Percentiles rank a stretch among this genome's conserved stretches.
Conservation (phyloP, 2,329 filamentous ascomycete species). For the Talaromyces albobiverticillius region DNA sequence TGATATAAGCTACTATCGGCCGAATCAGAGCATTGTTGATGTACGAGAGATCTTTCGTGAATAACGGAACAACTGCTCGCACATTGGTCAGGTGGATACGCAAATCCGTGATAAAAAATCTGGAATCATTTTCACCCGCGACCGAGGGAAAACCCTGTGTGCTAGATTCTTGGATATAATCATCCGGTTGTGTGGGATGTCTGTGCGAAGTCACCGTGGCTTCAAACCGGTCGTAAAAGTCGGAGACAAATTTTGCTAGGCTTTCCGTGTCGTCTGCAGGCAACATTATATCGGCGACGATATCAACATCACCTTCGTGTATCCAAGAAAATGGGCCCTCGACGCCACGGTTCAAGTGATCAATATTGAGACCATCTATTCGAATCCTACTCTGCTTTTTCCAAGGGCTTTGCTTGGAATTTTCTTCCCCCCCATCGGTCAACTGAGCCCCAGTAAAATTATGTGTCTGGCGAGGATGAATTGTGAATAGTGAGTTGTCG, state of each 20-base stretch:
- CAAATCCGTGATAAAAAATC: constrained; percentile 89
- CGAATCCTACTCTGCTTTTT: constrained; percentile 93
- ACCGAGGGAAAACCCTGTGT: constrained; percentile 22
- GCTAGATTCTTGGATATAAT: constrained; percentile 14
- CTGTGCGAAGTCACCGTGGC: constrained; percentile 81
- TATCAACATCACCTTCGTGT: constrained; percentile 93
- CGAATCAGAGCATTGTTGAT: constrained; percentile 93
- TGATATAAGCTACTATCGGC: constrained; percentile 97
- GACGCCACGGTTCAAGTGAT: constrained; percentile 90
- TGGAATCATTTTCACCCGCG: constrained; percentile 56
- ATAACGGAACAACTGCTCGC: constrained; percentile 86
- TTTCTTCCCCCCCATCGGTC: constrained; percentile 54
- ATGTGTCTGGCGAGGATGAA: constrained; percentile 89
- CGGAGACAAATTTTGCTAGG: constrained; percentile 90
- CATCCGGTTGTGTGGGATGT: constrained; percentile 40
- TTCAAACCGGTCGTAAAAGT: constrained; percentile 94
- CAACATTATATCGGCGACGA: constrained; percentile 93
- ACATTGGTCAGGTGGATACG: constrained; percentile 95
- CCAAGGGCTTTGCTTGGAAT: constrained; percentile 71
- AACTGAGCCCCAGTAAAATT: constrained; percentile 67
- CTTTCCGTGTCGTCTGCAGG: constrained; percentile 84
- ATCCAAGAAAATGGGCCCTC: constrained; percentile 98
- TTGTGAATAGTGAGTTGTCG: constrained; percentile 94
- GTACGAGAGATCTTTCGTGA: constrained; percentile 88
- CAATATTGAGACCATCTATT: constrained; percentile 90